Evolutionary conservation across 1,284 basidiomycete species (phyloP).

Genomic region (Ustilago sp.): DNA sequence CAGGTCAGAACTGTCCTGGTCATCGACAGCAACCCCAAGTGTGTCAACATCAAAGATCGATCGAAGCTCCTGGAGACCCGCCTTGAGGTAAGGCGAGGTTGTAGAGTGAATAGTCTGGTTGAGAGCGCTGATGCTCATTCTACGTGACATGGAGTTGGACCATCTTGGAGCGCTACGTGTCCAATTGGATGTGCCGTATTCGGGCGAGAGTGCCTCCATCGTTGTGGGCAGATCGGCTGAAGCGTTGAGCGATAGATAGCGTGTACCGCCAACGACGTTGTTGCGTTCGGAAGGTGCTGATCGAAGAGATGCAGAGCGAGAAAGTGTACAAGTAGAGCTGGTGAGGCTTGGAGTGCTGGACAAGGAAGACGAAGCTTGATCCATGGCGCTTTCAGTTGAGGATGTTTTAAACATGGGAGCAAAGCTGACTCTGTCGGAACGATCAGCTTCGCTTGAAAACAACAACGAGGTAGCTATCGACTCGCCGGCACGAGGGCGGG

Average conservation of each 20-base stretch:
- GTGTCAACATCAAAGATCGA: constrained; percentile 62
- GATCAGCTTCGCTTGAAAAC: constrained; percentile 10
- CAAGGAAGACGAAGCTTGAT: constrained; percentile 22
- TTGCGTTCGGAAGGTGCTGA: constrained; percentile 29
- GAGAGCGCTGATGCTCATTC: constrained; percentile 41
- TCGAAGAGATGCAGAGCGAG: constrained; percentile 40
- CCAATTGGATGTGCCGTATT: constrained; percentile 24
- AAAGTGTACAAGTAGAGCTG: constrained; percentile 33
- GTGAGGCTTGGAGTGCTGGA: constrained; percentile 43
- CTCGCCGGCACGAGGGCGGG: constrained; percentile 9
- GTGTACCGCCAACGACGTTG: constrained; percentile 15
- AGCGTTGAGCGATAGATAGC: constrained; percentile 30
- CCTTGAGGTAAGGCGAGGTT: constrained; percentile 53
- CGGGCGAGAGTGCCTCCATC: constrained; percentile 11
- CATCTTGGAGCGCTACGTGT: constrained; percentile 33
- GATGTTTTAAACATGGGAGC: neutral
- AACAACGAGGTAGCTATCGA: constrained; percentile 4
- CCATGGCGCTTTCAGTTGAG: neutral
- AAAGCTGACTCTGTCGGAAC: neutral
- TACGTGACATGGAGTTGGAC: constrained; percentile 45
- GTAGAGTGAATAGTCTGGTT: constrained; percentile 47
- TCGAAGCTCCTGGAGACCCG: constrained; percentile 57
- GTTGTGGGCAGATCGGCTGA: constrained; percentile 28
- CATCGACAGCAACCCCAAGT: constrained; percentile 27
- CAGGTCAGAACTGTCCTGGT: constrained; percentile 23